Percentiles rank a stretch among this genome's conserved stretches.
phyloP scores from a whole-genome alignment of 2,329 filamentous ascomycete species.

The Aspergillus carbonarius region DNA sequence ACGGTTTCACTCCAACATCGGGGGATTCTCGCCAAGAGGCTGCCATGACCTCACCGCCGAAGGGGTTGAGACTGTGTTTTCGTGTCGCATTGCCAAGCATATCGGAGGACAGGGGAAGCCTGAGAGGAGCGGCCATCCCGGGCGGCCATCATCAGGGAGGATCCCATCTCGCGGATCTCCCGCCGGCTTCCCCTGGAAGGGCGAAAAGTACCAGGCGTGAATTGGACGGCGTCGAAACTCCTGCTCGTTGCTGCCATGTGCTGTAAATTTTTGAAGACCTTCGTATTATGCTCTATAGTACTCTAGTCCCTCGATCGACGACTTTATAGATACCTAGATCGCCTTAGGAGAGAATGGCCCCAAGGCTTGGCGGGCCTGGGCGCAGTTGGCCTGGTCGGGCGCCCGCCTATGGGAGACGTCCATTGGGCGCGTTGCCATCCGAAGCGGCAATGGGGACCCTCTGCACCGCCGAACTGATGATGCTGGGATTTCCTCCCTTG shows the following conservation, averaged over 20 bases:
- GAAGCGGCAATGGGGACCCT: background rate
- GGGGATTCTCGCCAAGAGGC: background rate
- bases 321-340: background rate
- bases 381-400: background rate
- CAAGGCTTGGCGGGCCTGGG: background rate
- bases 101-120: background rate
- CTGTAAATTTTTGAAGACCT: too few relatives aligned
- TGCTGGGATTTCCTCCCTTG: background rate
- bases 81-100: slow-evolving; percentile 2
- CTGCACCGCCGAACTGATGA: background rate
- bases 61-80: background rate
- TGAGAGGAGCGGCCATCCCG: background rate
- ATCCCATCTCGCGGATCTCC: background rate
- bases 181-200: background rate
- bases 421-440: background rate
- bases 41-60: background rate
- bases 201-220: background rate
- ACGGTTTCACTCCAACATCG: background rate
- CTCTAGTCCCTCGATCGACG: too few relatives aligned
- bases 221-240: too few relatives aligned
- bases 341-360: background rate
- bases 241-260: too few relatives aligned
- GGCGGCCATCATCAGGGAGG: background rate
- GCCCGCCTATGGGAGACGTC: background rate
- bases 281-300: too few relatives aligned